These are phyloP conservation scores for Porphyridium purpureum DNA, from an alignment of 23 red algal genomes.

Conservation along the genomic window DNA sequence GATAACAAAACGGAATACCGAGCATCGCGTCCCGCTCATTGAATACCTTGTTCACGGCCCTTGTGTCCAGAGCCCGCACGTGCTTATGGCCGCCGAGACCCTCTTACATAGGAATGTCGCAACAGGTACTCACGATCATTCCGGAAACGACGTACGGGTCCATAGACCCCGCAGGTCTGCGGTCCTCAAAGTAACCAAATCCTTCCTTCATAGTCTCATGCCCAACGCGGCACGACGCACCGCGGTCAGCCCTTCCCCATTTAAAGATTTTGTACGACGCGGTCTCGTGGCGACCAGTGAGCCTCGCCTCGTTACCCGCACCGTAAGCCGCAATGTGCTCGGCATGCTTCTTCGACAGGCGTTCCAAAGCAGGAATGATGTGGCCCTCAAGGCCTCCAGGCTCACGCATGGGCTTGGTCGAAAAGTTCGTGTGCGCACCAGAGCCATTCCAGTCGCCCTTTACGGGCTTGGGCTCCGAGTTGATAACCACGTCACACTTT, in stretches of 20 bases:
- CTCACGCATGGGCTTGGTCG: conserved; percentile 85
- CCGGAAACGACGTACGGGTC: conserved; percentile 93
- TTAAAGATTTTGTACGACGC: conserved; percentile 55
- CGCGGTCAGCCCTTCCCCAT: conserved; percentile 84
- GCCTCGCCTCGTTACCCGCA: conserved; percentile 72
- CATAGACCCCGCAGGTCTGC: conserved; percentile 71
- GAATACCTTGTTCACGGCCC: too few species aligned
- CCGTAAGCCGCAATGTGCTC: conserved; percentile 93
- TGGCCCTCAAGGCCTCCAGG: conserved; percentile 60
- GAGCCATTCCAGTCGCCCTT: conserved; percentile 97
- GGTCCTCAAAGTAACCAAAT: conserved; percentile 96
- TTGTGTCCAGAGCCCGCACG: too few species aligned
- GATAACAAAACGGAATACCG: too few species aligned
- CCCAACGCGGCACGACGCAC: conserved; percentile 67
- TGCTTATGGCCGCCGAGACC: too few species aligned
- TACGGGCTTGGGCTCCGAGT: conserved; percentile 66
- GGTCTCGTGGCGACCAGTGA: conserved; percentile 89
- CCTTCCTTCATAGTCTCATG: conserved; percentile 37
- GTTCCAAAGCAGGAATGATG: conserved; percentile 55
- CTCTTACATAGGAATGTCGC: conserved; percentile 54
- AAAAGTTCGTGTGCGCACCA: conserved; percentile 97
- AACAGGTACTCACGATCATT: conserved; percentile 70
- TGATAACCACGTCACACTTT: conserved; percentile 36
- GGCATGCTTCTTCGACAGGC: conserved; percentile 34
- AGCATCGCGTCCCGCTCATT: too few species aligned